phyloP scores from a whole-genome alignment of 768 basidiomycete genomes.

The Strobilomyces dryophilus region DNA sequence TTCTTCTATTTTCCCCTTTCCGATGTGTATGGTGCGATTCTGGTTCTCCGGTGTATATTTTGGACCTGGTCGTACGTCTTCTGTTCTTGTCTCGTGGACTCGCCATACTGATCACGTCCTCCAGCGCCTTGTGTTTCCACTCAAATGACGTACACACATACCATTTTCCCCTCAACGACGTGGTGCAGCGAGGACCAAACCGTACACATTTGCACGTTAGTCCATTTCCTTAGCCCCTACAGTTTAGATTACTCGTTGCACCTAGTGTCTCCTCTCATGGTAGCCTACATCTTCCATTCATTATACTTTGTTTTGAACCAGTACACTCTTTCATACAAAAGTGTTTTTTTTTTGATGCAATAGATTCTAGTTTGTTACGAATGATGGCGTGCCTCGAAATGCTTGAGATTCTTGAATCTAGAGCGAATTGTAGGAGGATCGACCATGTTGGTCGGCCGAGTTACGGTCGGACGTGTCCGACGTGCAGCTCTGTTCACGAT shows the following conservation, averaged over 20 bases:
- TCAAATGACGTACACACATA: slow-evolving; percentile 27
- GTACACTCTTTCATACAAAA: slow-evolving; percentile 24
- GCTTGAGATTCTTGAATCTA: neutral
- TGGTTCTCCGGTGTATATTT: slow-evolving; percentile 29
- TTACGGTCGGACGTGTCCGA: neutral
- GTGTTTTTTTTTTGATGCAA: slow-evolving; percentile 1
- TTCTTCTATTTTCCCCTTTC: neutral
- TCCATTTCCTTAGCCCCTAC: slow-evolving; percentile 4
- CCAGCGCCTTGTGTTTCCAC: slow-evolving; percentile 26
- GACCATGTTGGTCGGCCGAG: slow-evolving; percentile 8
- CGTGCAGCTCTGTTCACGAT: neutral
- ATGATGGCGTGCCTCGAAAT: neutral
- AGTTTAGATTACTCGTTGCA: slow-evolving; percentile 24
- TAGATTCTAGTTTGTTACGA: slow-evolving; percentile 9
- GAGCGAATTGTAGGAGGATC: neutral
- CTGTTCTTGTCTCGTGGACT: neutral
- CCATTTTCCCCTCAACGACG: slow-evolving; percentile 12
- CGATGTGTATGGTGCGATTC: slow-evolving; percentile 32
- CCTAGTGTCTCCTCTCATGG: slow-evolving; percentile 9
- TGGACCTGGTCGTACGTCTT: slow-evolving; percentile 26
- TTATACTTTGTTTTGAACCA: slow-evolving; percentile 20
- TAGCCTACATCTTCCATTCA: slow-evolving; percentile 23
- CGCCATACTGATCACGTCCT: slow-evolving; percentile 7
- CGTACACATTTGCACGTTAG: slow-evolving; percentile 20
- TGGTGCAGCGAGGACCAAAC: slow-evolving; percentile 19